These are phyloP conservation scores for Exophiala dermatitidis DNA, from an alignment of 2,329 filamentous ascomycete species.

Conservation along the genomic window DNA sequence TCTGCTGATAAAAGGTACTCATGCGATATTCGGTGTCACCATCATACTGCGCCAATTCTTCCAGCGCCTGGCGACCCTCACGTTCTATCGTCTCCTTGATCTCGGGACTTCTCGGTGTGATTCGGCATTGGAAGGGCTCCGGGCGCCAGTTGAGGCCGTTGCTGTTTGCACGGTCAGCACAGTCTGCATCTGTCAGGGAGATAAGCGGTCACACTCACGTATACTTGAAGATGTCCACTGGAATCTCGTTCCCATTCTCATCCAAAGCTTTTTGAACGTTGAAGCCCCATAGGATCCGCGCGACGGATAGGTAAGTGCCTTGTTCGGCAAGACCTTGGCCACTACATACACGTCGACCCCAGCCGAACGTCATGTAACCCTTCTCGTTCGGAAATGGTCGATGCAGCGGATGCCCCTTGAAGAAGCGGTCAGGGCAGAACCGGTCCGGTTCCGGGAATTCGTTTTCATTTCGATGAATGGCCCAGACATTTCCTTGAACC, in stretches of 20 bases:
- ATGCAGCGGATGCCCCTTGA: constrained; percentile 26
- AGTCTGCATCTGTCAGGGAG: no score
- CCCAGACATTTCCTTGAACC: constrained; percentile 42
- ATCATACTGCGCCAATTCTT: constrained; percentile 46
- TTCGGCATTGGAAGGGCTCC: constrained; percentile 48
- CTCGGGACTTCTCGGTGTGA: constrained; percentile 44
- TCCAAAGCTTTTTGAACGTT: constrained; percentile 21
- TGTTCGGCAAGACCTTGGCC: constrained; percentile 31
- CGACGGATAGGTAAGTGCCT: constrained; percentile 47
- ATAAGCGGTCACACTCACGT: constrained; percentile 27
- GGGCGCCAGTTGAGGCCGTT: constrained; percentile 56
- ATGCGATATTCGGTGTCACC: constrained; percentile 53
- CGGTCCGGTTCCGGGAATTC: constrained; percentile 45
- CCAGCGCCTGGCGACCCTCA: constrained; percentile 48
- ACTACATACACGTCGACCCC: constrained; percentile 41
- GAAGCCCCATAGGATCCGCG: constrained; percentile 38
- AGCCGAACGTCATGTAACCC: constrained; percentile 50
- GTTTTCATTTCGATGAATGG: constrained; percentile 29
- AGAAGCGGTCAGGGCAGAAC: constrained; percentile 38
- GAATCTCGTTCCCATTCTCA: constrained; percentile 39
- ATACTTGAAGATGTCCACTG: constrained; percentile 52
- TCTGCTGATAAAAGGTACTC: constrained; percentile 45
- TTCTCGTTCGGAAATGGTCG: constrained; percentile 34
- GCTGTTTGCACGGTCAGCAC: not conserved
- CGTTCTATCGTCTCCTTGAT: constrained; percentile 46